These are phyloP conservation scores for Carex scoparia DNA, from an alignment of 176 grass and related monocot species.

Conservation along the genomic window DNA sequence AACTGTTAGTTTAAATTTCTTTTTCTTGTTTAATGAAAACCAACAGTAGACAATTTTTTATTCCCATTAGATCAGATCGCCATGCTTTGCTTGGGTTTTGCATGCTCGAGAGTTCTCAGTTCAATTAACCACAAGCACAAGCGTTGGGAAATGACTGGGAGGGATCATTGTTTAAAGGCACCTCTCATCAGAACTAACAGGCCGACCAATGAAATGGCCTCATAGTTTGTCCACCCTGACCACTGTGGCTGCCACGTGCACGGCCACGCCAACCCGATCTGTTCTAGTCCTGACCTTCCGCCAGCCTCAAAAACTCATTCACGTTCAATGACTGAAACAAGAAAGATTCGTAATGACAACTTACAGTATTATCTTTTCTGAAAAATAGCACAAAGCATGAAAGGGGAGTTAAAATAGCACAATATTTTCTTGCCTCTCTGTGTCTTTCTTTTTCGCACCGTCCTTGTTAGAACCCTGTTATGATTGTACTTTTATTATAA, in stretches of 20 bases:
- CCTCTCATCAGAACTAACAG: background rate
- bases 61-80: no score
- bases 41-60: no score
- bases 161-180: background rate
- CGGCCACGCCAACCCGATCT: slow-evolving; percentile 9
- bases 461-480: slow-evolving; percentile 59
- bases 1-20: no score
- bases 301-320: slow-evolving; percentile 65
- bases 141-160: background rate
- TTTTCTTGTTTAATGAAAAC: no score
- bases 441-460: slow-evolving; percentile 43
- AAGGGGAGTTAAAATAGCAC: no score
- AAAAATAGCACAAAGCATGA: background rate
- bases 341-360: background rate
- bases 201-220: background rate
- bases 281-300: slow-evolving; percentile 42
- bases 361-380: background rate
- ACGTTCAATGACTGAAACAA: slow-evolving; percentile 36
- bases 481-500: background rate
- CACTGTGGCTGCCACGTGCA: no score
- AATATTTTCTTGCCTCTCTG: slow-evolving; percentile 31
- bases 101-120: no score
- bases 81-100: no score
- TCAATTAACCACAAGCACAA: no score
- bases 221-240: no score